These are phyloP conservation scores for Camelina sativa DNA, from an alignment of 345 rosid species.

Conservation along the genomic window DNA sequence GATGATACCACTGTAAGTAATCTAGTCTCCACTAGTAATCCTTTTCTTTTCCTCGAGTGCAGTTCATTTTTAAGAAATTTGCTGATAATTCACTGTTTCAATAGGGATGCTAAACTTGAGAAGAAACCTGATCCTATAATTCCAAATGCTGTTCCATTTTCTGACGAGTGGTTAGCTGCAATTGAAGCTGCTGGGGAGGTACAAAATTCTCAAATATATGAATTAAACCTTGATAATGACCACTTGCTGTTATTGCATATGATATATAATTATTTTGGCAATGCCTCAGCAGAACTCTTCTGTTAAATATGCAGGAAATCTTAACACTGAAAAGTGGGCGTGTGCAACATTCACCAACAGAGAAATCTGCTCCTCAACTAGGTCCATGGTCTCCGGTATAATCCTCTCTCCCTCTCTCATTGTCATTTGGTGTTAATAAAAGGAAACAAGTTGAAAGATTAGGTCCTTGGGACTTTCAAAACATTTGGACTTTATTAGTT, in stretches of 20 bases:
- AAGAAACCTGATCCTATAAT: slow-evolving; percentile 50
- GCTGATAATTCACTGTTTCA: slow-evolving; percentile 37
- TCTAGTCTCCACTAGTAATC: slow-evolving; percentile 26
- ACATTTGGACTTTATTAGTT: neutral
- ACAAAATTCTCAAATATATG: slow-evolving; percentile 21
- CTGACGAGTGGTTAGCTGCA: slow-evolving; percentile 96
- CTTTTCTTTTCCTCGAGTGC: slow-evolving; percentile 10
- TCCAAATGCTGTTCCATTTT: slow-evolving; percentile 75
- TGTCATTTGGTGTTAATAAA: slow-evolving; percentile 3
- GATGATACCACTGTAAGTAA: slow-evolving; percentile 49
- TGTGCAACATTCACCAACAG: slow-evolving; percentile 86
- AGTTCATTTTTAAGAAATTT: neutral
- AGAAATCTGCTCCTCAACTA: slow-evolving; percentile 70
- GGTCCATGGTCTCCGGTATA: slow-evolving; percentile 97
- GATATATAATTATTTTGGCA: slow-evolving; percentile 12
- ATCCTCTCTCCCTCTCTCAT: slow-evolving; percentile 31
- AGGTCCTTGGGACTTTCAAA: neutral
- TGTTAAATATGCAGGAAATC: slow-evolving; percentile 62
- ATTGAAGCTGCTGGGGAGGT: slow-evolving; percentile 98
- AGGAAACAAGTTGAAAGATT: slow-evolving; percentile 18
- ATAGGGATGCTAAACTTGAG: slow-evolving; percentile 49
- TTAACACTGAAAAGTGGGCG: slow-evolving; percentile 80
- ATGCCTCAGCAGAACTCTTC: slow-evolving; percentile 24
- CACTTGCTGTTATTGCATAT: slow-evolving; percentile 19
- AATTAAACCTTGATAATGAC: slow-evolving; percentile 13